Base-by-base conservation (phyloP, 352 stramenopile genomes). In the Phytophthora pini region DNA sequence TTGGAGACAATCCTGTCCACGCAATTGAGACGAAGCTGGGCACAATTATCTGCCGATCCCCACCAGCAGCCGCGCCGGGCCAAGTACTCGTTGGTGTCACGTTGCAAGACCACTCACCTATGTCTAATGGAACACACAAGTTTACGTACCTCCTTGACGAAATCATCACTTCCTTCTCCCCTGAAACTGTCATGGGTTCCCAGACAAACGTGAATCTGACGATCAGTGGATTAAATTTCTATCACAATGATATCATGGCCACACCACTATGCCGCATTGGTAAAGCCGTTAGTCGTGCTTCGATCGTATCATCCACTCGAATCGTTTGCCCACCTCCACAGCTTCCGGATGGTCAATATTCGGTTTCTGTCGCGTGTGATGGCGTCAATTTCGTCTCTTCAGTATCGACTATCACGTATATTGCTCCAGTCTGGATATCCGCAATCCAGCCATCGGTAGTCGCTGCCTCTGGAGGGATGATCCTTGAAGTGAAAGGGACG, bases 351-450 rank as follows among this genome's bases (percentile, higher is more conserved):
- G 68, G 76, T 3, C 22, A 45, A 3, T 76, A 85, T 43, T 11
- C 34, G 2, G 46, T 82, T 10, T 74, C 71, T 9, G 13, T 85
- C 0, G 76, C 76, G 1, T 82, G 64, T 22, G 76, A 82, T 24
- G 76, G 71, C 40, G 22, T 72, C n/a, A 82, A 79, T 34, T 79
- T 71, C 24, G 61, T 70, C 5, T 15, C 22, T 20, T 79, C 71
- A 8, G 11, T 45, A 10, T 31, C 24, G 9, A 43, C 43, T 5
- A 10, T 85, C 12, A 67, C 49, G 12, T 68, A 61, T 11, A 13
- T 63, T 29, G 36, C 46, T 44, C 27, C 46, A 2, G 51, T 78
- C 20, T 65, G 44, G 17, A 73, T 85, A 7, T 39, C 61, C 9
- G 34, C 68, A 20, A 45, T 73, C 2, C 63, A 48, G 11, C 76